phyloP scores from a whole-genome alignment of 768 basidiomycete species.

The Hemileccinum rubropunctum region DNA sequence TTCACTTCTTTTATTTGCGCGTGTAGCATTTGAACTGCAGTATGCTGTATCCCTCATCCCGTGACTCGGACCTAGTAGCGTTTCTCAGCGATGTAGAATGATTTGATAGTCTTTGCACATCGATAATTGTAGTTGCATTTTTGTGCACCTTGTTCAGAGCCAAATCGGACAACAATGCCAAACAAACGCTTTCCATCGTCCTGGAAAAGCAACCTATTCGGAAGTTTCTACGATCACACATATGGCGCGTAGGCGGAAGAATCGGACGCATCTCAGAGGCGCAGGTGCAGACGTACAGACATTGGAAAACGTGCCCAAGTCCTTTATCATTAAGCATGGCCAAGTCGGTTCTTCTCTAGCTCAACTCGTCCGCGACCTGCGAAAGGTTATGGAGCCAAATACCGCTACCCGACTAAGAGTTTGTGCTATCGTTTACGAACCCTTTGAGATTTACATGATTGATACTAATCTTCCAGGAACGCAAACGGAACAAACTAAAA shows the following conservation, averaged over 20 bases:
- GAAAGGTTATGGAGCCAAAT: slow-evolving; percentile 98
- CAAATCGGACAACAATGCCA: slow-evolving; percentile 21
- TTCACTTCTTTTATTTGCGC: slow-evolving; percentile 2
- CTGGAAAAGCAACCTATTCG: slow-evolving; percentile 19
- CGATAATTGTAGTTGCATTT: too few relatives aligned
- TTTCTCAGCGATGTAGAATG: slow-evolving; percentile 11
- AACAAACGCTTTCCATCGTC: slow-evolving; percentile 18
- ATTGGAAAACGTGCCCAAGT: slow-evolving; percentile 62
- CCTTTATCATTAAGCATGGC: slow-evolving; percentile 96
- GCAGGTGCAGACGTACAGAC: slow-evolving; percentile 35
- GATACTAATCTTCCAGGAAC: slow-evolving; percentile 59
- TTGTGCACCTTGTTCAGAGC: neutral
- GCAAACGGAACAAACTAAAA: slow-evolving; percentile 84
- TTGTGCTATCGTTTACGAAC: slow-evolving; percentile 17
- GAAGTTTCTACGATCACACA: slow-evolving; percentile 4
- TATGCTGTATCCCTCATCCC: slow-evolving; percentile 29
- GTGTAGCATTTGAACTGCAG: slow-evolving; percentile 30
- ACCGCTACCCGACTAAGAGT: slow-evolving; percentile 92
- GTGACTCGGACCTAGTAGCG: slow-evolving; percentile 5
- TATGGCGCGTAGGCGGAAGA: slow-evolving; percentile 74
- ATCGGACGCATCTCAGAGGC: slow-evolving; percentile 77
- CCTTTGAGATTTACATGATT: slow-evolving; percentile 4
- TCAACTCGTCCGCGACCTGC: slow-evolving; percentile 88
- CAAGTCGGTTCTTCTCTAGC: slow-evolving; percentile 83
- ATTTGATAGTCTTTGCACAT: slow-evolving; percentile 1